Conservation (phyloP, 192 early-diverging fungal species). For the Gryganskiella cystojenkinii region DNA sequence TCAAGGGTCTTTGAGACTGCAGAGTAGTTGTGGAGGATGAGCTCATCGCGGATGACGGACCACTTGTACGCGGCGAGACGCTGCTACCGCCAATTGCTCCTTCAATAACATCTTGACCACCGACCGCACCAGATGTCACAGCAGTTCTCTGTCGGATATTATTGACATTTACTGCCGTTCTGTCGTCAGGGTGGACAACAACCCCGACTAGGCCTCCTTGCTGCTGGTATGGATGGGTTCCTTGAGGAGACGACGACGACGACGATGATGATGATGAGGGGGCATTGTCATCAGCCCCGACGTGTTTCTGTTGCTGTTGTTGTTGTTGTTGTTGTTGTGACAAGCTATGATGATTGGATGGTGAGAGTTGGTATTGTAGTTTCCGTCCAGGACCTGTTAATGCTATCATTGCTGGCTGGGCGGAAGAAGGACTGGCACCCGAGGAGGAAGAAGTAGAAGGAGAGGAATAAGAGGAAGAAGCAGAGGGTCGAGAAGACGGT, state of each 20-base stretch:
- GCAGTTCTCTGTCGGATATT: background rate
- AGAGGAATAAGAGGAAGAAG: too few species aligned
- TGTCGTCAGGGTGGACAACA: too few species aligned
- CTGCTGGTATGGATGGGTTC: background rate
- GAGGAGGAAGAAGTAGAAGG: background rate
- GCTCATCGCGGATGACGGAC: too few species aligned
- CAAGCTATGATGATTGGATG: conserved; percentile 16
- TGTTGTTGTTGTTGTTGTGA: conserved; percentile 19
- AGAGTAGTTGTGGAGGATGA: too few species aligned
- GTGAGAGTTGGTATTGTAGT: conserved; percentile 38
- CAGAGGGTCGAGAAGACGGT: too few species aligned
- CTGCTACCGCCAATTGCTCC: too few species aligned
- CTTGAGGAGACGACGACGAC: too few species aligned
- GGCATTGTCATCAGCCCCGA: background rate
- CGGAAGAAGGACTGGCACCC: background rate
- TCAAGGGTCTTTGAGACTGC: too few species aligned
- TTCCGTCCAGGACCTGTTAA: conserved; percentile 8
- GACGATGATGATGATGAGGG: background rate
- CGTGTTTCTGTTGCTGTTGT: conserved; percentile 14
- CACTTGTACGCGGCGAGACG: too few species aligned
- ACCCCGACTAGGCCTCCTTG: background rate
- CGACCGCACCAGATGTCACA: background rate
- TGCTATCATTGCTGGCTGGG: background rate
- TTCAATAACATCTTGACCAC: too few species aligned
- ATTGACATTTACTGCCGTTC: background rate